Base-by-base conservation (phyloP, 148 eudicot genomes). In the Fagopyrum tataricum region DNA sequence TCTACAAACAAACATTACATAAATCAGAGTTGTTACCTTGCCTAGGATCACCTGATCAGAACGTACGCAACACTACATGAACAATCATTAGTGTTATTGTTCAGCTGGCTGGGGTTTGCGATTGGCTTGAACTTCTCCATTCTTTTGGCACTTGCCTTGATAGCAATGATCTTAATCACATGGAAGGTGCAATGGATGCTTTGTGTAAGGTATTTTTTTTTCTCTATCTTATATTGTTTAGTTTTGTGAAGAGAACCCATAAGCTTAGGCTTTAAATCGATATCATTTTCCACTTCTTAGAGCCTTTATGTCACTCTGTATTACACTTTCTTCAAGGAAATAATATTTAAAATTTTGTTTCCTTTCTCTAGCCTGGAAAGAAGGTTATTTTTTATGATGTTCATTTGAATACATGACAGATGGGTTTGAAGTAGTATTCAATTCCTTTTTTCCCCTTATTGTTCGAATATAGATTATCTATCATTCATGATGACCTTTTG, bases 161-260 rank as follows among this genome's bases (percentile, higher is more conserved):
- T 64, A 88, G 99, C 75, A 85, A 87, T 79, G 91, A 95, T 59
- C 41, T 81, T 40, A 87, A 86, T 85, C 96, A 87, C 70, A 88
- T 90, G 85, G 99, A 95, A 90, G 97, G 97, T 80, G 97, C 96
- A 73, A 92, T 95, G 99, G 99, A 95, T 90, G 99, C 99, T 81
- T 82, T 95, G 82, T 91, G 97, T 44, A 95, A 95, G 97, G 99
- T 90, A 86, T 64, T 43, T 1, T 37, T 64, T 4, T n/a, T n/a
- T n/a, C n/a, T 13, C 12, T 39, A 7, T 62, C 43, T 12, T 31
- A 14, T 64, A 14, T 23, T 24, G 5, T 61, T 13, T 61, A 4
- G 67, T 26, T 26, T 10, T 61, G 67, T 24, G 40, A 24, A 24
- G 67, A 61, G 67, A 61, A 12, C 40, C 40, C 41, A 26, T 26